Percentiles rank a stretch among this genome's conserved stretches.
phyloP scores from a whole-genome alignment of 1,284 basidiomycete species.

The Puccinia coronata region DNA sequence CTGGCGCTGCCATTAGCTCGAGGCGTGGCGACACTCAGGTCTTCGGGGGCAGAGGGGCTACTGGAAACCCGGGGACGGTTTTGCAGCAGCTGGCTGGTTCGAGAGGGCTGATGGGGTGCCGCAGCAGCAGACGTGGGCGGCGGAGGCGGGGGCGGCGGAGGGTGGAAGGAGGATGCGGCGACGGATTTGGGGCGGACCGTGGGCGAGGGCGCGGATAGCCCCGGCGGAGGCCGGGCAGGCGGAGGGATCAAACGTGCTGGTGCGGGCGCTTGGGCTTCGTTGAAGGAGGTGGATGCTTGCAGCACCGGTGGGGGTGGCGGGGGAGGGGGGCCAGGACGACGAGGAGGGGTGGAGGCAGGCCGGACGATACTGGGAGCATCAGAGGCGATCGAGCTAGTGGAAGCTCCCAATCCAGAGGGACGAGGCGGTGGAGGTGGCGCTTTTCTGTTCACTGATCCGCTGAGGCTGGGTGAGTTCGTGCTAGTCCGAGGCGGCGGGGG shows the following conservation, averaged over 20 bases:
- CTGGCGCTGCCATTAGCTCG: constrained; percentile 9
- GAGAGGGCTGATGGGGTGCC: background rate
- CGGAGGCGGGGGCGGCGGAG: constrained; percentile 42
- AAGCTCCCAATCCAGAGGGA: constrained; percentile 12
- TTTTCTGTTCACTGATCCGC: constrained; percentile 16
- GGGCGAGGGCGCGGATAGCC: background rate
- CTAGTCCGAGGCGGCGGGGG: constrained; percentile 44
- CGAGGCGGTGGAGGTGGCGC: constrained; percentile 49
- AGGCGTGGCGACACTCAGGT: background rate
- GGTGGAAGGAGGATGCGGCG: constrained; percentile 20
- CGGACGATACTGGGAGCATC: constrained; percentile 6
- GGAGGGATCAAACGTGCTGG: constrained; percentile 47
- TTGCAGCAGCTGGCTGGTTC: background rate
- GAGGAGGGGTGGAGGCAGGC: constrained; percentile 18
- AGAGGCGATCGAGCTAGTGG: constrained; percentile 13
- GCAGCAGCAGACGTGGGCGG: too few relatives aligned
- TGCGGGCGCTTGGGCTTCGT: background rate
- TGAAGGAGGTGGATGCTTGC: constrained; percentile 35
- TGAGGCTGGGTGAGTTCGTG: background rate
- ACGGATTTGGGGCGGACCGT: constrained; percentile 31
- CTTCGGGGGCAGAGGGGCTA: constrained; percentile 10
- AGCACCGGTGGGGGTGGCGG: constrained; percentile 44
- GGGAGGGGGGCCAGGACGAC: constrained; percentile 34
- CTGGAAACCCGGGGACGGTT: constrained; percentile 35
- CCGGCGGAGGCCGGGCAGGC: constrained; percentile 23